phyloP scores from a whole-genome alignment of 768 basidiomycete species.

The Hydnum rufescens region DNA sequence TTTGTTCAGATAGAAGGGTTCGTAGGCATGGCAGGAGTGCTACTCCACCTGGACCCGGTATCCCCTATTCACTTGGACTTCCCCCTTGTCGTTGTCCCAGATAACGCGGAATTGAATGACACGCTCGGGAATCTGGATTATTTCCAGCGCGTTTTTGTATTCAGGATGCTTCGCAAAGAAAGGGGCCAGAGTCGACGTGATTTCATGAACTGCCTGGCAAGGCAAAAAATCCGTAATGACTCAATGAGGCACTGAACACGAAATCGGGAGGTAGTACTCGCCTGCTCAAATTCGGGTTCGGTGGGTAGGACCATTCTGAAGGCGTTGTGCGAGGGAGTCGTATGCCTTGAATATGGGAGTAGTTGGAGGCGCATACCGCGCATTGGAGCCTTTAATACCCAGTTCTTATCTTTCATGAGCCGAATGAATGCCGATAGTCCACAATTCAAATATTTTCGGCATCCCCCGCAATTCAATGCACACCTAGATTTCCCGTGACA shows the following conservation, averaged over 20 bases:
- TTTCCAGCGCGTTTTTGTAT: conserved; percentile 46
- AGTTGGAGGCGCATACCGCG: no score
- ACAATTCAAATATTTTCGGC: no score
- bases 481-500: no score
- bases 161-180: conserved; percentile 48
- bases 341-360: no score
- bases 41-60: conserved; percentile 59
- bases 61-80: conserved; percentile 47
- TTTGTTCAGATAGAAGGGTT: neutral
- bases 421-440: no score
- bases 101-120: conserved; percentile 50
- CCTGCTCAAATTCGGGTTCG: conserved; percentile 56
- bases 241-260: neutral
- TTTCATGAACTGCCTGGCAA: conserved; percentile 40
- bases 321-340: no score
- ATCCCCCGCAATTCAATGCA: no score
- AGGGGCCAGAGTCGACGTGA: conserved; percentile 37
- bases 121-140: conserved; percentile 38
- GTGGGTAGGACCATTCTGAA: conserved; percentile 21
- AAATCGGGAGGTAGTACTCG: conserved; percentile 11
- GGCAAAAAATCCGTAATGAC: conserved; percentile 1
- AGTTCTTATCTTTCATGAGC: no score
- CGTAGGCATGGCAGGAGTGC: conserved; percentile 12
- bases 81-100: conserved; percentile 55
- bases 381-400: no score